Evolutionary conservation across 768 basidiomycete genomes (phyloP).

Genomic region (Pleurotus salmoneostramineus): DNA sequence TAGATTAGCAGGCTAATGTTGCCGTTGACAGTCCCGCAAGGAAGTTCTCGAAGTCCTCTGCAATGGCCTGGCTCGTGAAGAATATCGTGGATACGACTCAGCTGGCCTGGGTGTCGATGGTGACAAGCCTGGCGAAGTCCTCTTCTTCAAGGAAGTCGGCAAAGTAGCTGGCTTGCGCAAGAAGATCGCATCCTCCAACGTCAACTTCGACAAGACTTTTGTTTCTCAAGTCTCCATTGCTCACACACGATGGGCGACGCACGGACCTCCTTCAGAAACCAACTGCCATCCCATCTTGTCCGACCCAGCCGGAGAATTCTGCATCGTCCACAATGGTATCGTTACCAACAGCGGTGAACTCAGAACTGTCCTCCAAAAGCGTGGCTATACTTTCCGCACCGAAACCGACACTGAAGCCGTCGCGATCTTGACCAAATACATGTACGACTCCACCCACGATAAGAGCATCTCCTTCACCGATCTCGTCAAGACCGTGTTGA

Average conservation of each 20-base stretch:
- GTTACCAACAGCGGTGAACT: conserved; percentile 93
- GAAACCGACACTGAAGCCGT: conserved; percentile 99
- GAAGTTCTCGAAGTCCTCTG: conserved; percentile 88
- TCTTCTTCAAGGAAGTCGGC: conserved; percentile 97
- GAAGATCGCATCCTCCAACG: conserved; percentile 67
- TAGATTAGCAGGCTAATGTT: neutral
- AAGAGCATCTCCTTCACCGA: conserved; percentile 86
- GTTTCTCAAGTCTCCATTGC: conserved; percentile 93
- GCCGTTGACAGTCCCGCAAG: conserved; percentile 65
- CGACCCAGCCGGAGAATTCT: conserved; percentile 79
- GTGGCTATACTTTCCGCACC: conserved; percentile 89
- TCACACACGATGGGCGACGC: conserved; percentile 99
- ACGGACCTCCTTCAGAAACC: conserved; percentile 79
- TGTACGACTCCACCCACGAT: conserved; percentile 89
- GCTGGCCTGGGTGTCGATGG: conserved; percentile 91
- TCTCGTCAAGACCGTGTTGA: conserved; percentile 91
- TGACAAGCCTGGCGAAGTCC: conserved; percentile 69
- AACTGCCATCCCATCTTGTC: conserved; percentile 97
- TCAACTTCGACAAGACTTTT: conserved; percentile 75
- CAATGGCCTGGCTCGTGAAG: conserved; percentile 89
- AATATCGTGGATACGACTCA: conserved; percentile 98
- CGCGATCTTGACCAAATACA: conserved; percentile 93
- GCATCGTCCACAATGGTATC: conserved; percentile 97
- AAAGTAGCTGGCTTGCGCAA: conserved; percentile 93
- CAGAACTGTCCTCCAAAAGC: conserved; percentile 89